These are phyloP conservation scores for Kluyveromyces wickerhamii DNA, from an alignment of 805 yeast genomes.

Conservation along the genomic window DNA sequence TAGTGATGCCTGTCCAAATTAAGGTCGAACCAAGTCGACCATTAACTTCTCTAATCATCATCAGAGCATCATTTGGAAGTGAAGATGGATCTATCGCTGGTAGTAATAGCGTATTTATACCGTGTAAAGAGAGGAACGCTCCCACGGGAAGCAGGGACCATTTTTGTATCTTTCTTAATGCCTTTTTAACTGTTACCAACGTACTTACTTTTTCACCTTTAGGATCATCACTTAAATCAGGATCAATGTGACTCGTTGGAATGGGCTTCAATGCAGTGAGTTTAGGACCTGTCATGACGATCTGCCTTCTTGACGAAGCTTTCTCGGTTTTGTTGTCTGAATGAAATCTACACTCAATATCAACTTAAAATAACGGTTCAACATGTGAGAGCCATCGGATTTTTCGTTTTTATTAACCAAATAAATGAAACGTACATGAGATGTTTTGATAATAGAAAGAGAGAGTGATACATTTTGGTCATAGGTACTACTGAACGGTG, in stretches of 20 bases:
- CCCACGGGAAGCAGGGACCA: conserved; percentile 19
- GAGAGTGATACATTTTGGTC: no score
- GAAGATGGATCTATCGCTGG: conserved; percentile 16
- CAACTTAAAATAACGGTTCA: no score
- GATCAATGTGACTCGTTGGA: conserved; percentile 9
- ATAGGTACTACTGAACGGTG: no score
- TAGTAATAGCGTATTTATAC: conserved; percentile 16
- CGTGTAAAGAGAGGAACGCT: conserved; percentile 21
- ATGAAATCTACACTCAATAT: no score
- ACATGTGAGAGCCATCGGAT: no score
- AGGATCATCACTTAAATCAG: conserved; percentile 5
- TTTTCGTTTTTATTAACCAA: no score
- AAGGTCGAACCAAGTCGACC: conserved; percentile 16
- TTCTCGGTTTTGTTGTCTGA: no score
- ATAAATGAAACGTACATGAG: no score
- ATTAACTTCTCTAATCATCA: conserved; percentile 20
- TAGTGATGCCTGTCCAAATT: conserved; percentile 9
- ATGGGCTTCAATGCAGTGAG: conserved; percentile 5
- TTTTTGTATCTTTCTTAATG: conserved; percentile 15
- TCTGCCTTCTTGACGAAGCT: no score
- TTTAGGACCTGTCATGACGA: not conserved
- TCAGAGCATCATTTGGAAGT: conserved; percentile 21
- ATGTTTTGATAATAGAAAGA: no score
- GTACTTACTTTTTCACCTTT: not conserved
- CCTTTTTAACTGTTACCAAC: not conserved